Evolutionary conservation across 768 basidiomycete genomes (phyloP).

Genomic region (Terana coerulea): DNA sequence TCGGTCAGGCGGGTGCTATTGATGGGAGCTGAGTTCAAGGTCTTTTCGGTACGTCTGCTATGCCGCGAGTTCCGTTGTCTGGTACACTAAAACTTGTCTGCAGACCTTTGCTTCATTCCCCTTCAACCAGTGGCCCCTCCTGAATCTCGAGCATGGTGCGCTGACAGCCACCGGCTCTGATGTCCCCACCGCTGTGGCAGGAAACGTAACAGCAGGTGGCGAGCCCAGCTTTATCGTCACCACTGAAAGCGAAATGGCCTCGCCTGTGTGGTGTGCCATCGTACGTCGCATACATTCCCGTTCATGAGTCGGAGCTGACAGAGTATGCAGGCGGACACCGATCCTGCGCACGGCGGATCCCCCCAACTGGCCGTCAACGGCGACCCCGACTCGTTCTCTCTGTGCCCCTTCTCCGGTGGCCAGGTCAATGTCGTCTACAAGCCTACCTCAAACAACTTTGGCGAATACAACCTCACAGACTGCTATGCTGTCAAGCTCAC

Average conservation of each 20-base stretch:
- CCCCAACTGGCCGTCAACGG: constrained; percentile 18
- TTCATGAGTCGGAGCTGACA: not conserved
- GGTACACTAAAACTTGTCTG: not conserved
- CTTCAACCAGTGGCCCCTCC: constrained; percentile 42
- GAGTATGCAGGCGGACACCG: constrained; percentile 12
- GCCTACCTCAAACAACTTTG: constrained; percentile 13
- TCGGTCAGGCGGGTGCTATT: constrained; percentile 30
- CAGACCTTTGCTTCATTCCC: constrained; percentile 49
- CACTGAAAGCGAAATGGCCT: constrained; percentile 20
- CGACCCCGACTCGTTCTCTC: constrained; percentile 12
- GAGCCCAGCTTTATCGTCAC: constrained; percentile 35
- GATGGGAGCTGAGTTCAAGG: constrained; percentile 36
- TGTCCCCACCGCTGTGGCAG: constrained; percentile 32
- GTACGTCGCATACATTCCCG: constrained; percentile 14
- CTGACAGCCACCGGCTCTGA: not conserved
- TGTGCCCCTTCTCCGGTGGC: constrained; percentile 3
- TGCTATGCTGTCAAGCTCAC: constrained; percentile 23
- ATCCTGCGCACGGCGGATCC: constrained; percentile 17
- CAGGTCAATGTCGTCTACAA: constrained; percentile 24
- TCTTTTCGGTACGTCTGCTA: constrained; percentile 37
- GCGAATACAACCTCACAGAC: constrained; percentile 16
- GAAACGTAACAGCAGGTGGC: constrained; percentile 28
- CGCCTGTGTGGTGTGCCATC: constrained; percentile 35
- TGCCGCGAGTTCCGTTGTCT: not conserved
- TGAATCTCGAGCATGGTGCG: constrained; percentile 32